A percentile compares a stretch with the other conserved stretches of the same genome.
Conservation (phyloP, 768 basidiomycete species). For the Kwoniella heveanensis region DNA sequence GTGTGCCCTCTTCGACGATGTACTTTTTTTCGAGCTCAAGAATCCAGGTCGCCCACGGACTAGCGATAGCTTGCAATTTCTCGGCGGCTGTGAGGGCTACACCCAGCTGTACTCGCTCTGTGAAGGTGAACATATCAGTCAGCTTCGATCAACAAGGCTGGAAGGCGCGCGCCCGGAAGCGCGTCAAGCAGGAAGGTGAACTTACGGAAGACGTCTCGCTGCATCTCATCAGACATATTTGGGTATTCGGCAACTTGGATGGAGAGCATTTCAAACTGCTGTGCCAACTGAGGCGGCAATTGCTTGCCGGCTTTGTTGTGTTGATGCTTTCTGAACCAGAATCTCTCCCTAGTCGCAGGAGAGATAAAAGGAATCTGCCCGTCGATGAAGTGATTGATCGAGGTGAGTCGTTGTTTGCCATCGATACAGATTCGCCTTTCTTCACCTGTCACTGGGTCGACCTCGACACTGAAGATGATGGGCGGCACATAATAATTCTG, state of each 20-base stretch:
- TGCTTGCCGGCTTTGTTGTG: conserved; percentile 15
- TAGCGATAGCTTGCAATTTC: conserved; percentile 76
- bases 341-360: conserved; percentile 31
- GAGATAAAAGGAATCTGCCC: conserved; percentile 43
- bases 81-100: conserved; percentile 75
- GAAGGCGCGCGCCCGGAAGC: too few species aligned
- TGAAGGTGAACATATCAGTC: not conserved
- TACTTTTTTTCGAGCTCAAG: conserved; percentile 63
- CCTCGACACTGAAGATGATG: conserved; percentile 35
- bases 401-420: conserved; percentile 49
- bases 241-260: conserved; percentile 65
- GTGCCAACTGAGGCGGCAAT: conserved; percentile 31
- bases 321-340: conserved; percentile 25
- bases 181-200: not conserved
- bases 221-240: conserved; percentile 62
- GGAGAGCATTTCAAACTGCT: conserved; percentile 35
- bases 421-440: conserved; percentile 41
- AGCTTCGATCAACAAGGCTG: not conserved
- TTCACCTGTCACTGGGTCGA: conserved; percentile 8
- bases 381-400: conserved; percentile 41
- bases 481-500: conserved; percentile 51
- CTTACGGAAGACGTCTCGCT: conserved; percentile 67
- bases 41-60: conserved; percentile 72
- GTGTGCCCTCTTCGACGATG: conserved; percentile 65
- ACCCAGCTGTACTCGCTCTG: conserved; percentile 72